Percentiles rank a stretch among this genome's conserved stretches.
These are phyloP conservation scores for Yamadazyma takamatsuzukensis DNA, from an alignment of 805 yeast genomes.

Conservation along the genomic window DNA sequence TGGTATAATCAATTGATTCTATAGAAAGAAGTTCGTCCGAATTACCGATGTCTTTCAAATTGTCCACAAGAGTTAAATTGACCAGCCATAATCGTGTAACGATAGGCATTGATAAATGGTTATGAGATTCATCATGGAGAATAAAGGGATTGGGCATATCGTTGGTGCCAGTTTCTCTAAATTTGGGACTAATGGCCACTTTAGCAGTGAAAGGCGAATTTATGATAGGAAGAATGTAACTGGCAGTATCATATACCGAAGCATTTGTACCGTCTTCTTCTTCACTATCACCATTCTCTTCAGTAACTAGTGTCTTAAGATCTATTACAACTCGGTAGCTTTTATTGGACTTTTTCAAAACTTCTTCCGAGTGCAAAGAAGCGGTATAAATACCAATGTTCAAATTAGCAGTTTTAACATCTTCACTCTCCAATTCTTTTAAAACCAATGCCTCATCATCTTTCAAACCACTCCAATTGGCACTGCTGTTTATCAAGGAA, in stretches of 20 bases:
- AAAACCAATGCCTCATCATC: slow-evolving; percentile 38
- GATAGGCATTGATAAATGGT: slow-evolving; percentile 24
- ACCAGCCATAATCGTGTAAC: slow-evolving; percentile 30
- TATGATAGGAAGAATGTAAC: slow-evolving; percentile 20
- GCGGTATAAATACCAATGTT: slow-evolving; percentile 22
- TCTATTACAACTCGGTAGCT: slow-evolving; percentile 14
- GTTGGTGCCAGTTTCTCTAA: slow-evolving; percentile 17
- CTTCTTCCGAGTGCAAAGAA: slow-evolving; percentile 10
- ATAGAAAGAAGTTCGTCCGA: slow-evolving; percentile 8
- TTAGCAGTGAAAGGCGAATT: slow-evolving; percentile 20
- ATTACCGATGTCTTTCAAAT: slow-evolving; percentile 1
- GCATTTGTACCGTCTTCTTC: slow-evolving; percentile 11
- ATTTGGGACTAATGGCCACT: slow-evolving; percentile 23
- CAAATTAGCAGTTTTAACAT: slow-evolving; percentile 8
- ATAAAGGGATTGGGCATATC: slow-evolving; percentile 39
- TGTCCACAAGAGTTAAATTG: slow-evolving; percentile 10
- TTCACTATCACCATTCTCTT: slow-evolving; percentile 11
- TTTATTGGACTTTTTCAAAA: slow-evolving; percentile 10
- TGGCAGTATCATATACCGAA: slow-evolving; percentile 22
- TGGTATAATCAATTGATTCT: slow-evolving; percentile 5
- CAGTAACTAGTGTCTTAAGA: slow-evolving; percentile 22
- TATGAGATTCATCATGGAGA: slow-evolving; percentile 15
- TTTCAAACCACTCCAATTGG: slow-evolving; percentile 33
- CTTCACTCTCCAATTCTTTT: slow-evolving; percentile 10
- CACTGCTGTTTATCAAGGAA: slow-evolving; percentile 12